Evolutionary conservation across 2,329 filamentous ascomycete genomes (phyloP).

Genomic region (Penicillium polonicum): DNA sequence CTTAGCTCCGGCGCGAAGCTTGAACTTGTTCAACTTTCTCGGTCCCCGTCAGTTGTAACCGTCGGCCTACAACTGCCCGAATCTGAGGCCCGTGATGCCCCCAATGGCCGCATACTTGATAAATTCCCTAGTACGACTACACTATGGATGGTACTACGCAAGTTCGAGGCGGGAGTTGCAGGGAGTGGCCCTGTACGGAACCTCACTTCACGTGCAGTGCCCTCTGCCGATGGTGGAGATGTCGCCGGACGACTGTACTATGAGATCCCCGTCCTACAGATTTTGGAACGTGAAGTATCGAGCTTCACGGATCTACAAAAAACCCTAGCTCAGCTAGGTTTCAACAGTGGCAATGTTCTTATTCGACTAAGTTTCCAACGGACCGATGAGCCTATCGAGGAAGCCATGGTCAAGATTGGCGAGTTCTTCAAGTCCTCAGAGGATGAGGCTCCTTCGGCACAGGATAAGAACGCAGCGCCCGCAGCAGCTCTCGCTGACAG

Average conservation of each 20-base stretch:
- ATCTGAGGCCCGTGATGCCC: conserved; percentile 62
- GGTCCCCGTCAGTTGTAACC: conserved; percentile 79
- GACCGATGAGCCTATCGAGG: conserved; percentile 75
- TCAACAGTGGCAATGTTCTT: conserved; percentile 78
- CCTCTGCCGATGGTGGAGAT: conserved; percentile 53
- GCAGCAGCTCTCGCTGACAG: conserved; percentile 3
- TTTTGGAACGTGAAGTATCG: conserved; percentile 76
- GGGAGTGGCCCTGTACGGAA: conserved; percentile 65
- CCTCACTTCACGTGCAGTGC: conserved; percentile 78
- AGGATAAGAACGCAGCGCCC: conserved; percentile 8
- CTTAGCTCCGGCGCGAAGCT: conserved; percentile 84
- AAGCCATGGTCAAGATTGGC: conserved; percentile 79
- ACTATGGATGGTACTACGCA: conserved; percentile 83
- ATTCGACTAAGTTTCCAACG: conserved; percentile 74
- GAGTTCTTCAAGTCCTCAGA: conserved; percentile 64
- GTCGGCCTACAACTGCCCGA: conserved; percentile 84
- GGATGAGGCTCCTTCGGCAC: conserved; percentile 32
- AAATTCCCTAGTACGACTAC: conserved; percentile 87
- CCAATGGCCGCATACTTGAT: conserved; percentile 69
- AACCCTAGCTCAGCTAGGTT: conserved; percentile 79
- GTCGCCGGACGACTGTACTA: conserved; percentile 78
- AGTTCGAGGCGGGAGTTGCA: conserved; percentile 78
- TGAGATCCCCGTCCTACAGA: conserved; percentile 78
- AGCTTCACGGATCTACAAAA: conserved; percentile 83
- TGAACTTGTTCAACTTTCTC: conserved; percentile 83